Evolutionary conservation across 768 basidiomycete genomes (phyloP).

Genomic region (Royoungia palumana): DNA sequence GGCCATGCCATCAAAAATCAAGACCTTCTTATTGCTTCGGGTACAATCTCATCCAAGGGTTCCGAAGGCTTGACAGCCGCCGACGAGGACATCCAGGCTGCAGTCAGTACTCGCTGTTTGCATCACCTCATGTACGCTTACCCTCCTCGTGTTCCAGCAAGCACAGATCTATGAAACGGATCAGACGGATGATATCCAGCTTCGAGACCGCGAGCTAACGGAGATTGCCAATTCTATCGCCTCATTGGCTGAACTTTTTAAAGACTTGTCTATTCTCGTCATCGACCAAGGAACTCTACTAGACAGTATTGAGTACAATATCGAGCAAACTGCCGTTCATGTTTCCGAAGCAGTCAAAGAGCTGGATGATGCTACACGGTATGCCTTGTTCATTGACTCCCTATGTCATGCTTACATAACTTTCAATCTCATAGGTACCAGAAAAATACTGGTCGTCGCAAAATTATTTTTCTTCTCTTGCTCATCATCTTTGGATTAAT

Average conservation of each 20-base stretch:
- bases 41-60: conserved; percentile 76
- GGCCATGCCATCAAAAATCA: conserved; percentile 98
- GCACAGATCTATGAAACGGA: conserved; percentile 37
- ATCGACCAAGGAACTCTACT: conserved; percentile 98
- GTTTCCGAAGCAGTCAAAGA: conserved; percentile 84
- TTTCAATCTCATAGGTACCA: conserved; percentile 64
- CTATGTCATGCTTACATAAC: not conserved
- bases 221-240: conserved; percentile 92
- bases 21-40: conserved; percentile 88
- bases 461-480: conserved; percentile 89
- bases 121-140: conserved; percentile 13
- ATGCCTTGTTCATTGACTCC: conserved; percentile 26
- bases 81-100: conserved; percentile 88
- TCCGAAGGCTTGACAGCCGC: conserved; percentile 80
- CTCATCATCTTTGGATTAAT: conserved; percentile 87
- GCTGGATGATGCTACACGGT: conserved; percentile 79
- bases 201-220: conserved; percentile 68
- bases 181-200: conserved; percentile 39
- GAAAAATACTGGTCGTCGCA: conserved; percentile 86
- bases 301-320: conserved; percentile 96
- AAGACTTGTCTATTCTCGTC: conserved; percentile 87
- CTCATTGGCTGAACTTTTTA: conserved; percentile 91
- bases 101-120: conserved; percentile 48
- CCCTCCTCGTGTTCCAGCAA: conserved; percentile 22
- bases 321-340: conserved; percentile 84